Evolutionary conservation across 2,329 filamentous ascomycete species (phyloP).

Genomic region (Chalaropsis ovoidea): DNA sequence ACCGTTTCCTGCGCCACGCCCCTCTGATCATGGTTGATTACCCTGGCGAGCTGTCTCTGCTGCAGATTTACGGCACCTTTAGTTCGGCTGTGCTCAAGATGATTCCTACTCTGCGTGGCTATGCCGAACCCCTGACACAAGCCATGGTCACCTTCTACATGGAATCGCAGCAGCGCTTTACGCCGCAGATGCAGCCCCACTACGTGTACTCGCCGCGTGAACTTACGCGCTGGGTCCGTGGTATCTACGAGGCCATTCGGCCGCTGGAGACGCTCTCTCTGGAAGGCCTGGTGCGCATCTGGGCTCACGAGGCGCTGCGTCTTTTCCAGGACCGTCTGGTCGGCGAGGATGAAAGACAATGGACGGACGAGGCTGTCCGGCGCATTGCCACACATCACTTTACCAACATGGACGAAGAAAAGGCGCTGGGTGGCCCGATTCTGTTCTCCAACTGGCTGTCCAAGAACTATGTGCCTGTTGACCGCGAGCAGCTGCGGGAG

Average conservation of each 20-base stretch:
- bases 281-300: slow-evolving; percentile 90
- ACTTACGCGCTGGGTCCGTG: slow-evolving; percentile 91
- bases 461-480: slow-evolving; percentile 95
- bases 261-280: slow-evolving; percentile 79
- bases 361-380: slow-evolving; percentile 82
- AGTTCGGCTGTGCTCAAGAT: slow-evolving; percentile 95
- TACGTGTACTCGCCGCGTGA: slow-evolving; percentile 99
- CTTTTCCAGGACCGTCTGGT: slow-evolving; percentile 97
- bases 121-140: slow-evolving; percentile 84
- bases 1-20: slow-evolving; percentile 88
- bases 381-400: slow-evolving; percentile 85
- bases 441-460: slow-evolving; percentile 99
- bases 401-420: slow-evolving; percentile 84
- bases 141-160: slow-evolving; percentile 97
- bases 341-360: slow-evolving; percentile 82
- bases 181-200: slow-evolving; percentile 91
- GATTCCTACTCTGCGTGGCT: slow-evolving; percentile 85
- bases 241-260: slow-evolving; percentile 91
- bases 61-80: slow-evolving; percentile 98
- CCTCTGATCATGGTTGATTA: slow-evolving; percentile 99
- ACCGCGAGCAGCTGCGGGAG: slow-evolving; percentile 86
- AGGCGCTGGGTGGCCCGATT: slow-evolving; percentile 84
- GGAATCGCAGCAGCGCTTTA: slow-evolving; percentile 89
- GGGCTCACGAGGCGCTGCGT: slow-evolving; percentile 92
- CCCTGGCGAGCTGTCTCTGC: slow-evolving; percentile 84